Base-by-base conservation (phyloP, 2,329 filamentous ascomycete genomes). In the Apiospora pterosperma region DNA sequence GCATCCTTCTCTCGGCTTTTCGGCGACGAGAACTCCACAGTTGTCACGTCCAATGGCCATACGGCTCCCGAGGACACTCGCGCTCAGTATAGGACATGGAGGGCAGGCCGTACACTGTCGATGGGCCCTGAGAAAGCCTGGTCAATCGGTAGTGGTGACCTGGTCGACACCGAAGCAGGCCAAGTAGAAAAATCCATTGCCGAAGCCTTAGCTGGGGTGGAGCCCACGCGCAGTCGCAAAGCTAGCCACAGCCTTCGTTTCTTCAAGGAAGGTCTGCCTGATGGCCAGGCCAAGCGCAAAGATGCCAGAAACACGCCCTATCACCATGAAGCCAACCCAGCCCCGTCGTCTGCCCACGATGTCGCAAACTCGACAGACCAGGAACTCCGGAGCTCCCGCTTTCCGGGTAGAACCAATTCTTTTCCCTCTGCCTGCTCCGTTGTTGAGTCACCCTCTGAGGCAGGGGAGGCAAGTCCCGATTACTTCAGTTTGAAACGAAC, bases 241-340 rank as follows among this genome's bases (percentile, higher is more conserved):
- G 85, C 88, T 42, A 90, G 87, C 70, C 88, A 90, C 74, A 89
- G 86, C 68, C 77, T 90, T 65, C 82, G 88, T 2, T 88, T 90
- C 70, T 90, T 90, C 79, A 88, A 87, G 67, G 87, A 90, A 74
- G 88, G 86, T 38, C 76, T 89, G 21, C 86, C 86, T 3, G 84
- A 88, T 62, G 86, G 89, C 55, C 85, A 84, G 71, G 72, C 76
- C 48, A 85, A 84, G 69, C 84, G 82, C 69, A 84, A 80, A 68
- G 87, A 88, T 12, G 74, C 75, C 12, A 78, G 76, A 21, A 66
- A 71, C 12, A 19, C 59, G 23, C 23, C 59, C 6, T n/a, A 25
- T 12, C 36, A 61, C 23, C 36, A 61, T 31, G 59, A 61, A 28
- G 23, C 36, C 14, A 60, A 41, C 21, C 14, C 16, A 28, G 14